Evolutionary conservation across 305 asterid species (phyloP).

Genomic region (Caryopteris hybrid): DNA sequence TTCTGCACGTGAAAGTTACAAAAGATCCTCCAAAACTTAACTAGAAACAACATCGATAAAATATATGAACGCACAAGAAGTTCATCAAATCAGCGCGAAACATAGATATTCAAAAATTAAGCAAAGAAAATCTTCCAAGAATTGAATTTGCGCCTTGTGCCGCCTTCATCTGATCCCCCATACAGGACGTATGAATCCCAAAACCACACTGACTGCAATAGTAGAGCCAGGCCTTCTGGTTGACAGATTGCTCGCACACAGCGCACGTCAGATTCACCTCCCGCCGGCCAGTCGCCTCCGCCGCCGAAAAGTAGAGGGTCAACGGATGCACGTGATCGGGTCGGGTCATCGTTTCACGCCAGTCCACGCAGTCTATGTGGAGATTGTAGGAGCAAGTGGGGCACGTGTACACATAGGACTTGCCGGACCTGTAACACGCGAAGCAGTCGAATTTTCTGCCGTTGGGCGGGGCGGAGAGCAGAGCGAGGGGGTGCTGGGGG

Average conservation of each 20-base stretch:
- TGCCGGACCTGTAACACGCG: slow-evolving; percentile 52
- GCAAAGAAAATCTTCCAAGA: too few relatives aligned
- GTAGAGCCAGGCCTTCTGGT: slow-evolving; percentile 54
- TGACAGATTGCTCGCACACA: slow-evolving; percentile 39
- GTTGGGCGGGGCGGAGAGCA: slow-evolving; percentile 47
- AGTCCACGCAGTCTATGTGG: slow-evolving; percentile 51
- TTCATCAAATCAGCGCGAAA: too few relatives aligned
- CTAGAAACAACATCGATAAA: too few relatives aligned
- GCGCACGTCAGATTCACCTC: slow-evolving; percentile 40
- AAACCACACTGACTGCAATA: slow-evolving; percentile 57
- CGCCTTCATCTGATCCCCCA: slow-evolving; percentile 25
- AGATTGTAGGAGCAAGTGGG: slow-evolving; percentile 47
- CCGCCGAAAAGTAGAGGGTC: slow-evolving; percentile 41
- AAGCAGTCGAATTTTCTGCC: slow-evolving; percentile 57
- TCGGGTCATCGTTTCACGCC: slow-evolving; percentile 38
- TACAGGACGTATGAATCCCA: slow-evolving; percentile 50
- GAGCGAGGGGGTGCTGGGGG: slow-evolving; percentile 52
- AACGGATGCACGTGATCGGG: slow-evolving; percentile 43
- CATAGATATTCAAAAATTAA: too few relatives aligned
- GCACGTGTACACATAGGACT: slow-evolving; percentile 53
- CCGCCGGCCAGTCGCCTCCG: slow-evolving; percentile 21
- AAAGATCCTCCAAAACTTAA: too few relatives aligned
- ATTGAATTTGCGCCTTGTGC: not conserved
- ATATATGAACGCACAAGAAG: too few relatives aligned
- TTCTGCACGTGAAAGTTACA: too few relatives aligned